Evolutionary conservation across 2,329 filamentous ascomycete genomes (phyloP).

Genomic region (Penicillium griseofulvum): DNA sequence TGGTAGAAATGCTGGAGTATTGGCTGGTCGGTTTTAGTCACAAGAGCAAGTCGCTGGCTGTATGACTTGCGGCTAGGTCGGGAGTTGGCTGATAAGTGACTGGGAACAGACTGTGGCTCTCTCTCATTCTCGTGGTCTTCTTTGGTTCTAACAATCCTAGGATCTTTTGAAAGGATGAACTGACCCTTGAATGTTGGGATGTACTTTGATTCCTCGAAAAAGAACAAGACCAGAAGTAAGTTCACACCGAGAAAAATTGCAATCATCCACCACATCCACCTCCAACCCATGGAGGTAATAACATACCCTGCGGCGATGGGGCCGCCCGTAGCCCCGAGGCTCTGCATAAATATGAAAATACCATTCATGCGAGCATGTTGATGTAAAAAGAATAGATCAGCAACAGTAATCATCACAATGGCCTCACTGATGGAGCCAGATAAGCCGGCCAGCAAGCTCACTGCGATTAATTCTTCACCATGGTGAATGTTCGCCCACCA

Average conservation of each 20-base stretch:
- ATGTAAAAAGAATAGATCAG: conserved; percentile 14
- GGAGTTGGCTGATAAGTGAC: background rate
- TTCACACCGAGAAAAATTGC: conserved; percentile 9
- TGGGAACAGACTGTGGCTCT: background rate
- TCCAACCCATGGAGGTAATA: background rate
- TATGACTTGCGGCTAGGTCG: conserved; percentile 6
- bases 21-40: conserved; percentile 9
- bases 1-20: conserved; percentile 8
- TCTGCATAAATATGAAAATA: conserved; percentile 14
- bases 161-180: no score
- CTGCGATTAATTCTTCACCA: conserved; percentile 1
- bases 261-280: conserved; percentile 13
- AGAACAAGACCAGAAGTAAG: conserved; percentile 8
- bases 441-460: conserved; percentile 5
- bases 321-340: conserved; percentile 7
- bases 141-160: background rate
- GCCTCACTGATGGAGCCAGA: conserved; percentile 8
- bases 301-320: conserved; percentile 10
- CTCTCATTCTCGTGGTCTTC: background rate
- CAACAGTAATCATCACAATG: conserved; percentile 14
- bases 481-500: conserved; percentile 10
- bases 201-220: conserved; percentile 15
- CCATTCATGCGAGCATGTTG: conserved; percentile 15
- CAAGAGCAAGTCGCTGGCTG: conserved; percentile 6
- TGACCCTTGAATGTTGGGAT: background rate